These are phyloP conservation scores for Magnaporthiopsis rhizophila DNA, from an alignment of 2,329 filamentous ascomycete genomes.

Conservation along the genomic window DNA sequence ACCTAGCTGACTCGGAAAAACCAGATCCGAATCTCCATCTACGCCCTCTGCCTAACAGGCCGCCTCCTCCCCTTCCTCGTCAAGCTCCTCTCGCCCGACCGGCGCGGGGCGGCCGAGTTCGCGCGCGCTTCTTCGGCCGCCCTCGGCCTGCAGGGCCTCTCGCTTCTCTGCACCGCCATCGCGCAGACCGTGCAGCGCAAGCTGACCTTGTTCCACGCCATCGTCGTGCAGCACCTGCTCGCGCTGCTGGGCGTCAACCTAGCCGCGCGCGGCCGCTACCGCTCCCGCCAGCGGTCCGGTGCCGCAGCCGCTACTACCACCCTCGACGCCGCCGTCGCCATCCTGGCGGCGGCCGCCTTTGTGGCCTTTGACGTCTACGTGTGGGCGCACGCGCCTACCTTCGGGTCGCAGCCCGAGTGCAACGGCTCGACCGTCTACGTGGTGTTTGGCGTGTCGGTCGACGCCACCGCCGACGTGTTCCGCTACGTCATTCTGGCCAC, in stretches of 20 bases:
- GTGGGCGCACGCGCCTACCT: slow-evolving; percentile 12
- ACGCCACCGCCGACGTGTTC: not conserved
- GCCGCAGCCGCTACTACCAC: slow-evolving; percentile 3
- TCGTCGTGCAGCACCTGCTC: slow-evolving; percentile 13
- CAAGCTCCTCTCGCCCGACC: slow-evolving; percentile 14
- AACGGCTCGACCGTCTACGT: slow-evolving; percentile 14
- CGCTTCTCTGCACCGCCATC: slow-evolving; percentile 13
- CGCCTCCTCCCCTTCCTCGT: slow-evolving; percentile 9
- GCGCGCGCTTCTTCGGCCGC: slow-evolving; percentile 9
- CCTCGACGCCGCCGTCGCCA: slow-evolving; percentile 3
- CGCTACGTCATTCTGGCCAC: slow-evolving; percentile 5
- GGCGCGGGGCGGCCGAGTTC: slow-evolving; percentile 19
- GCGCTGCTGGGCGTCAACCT: slow-evolving; percentile 14
- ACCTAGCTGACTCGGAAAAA: not conserved
- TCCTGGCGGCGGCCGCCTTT: slow-evolving; percentile 10
- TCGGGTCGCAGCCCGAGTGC: slow-evolving; percentile 13
- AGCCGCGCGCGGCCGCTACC: slow-evolving; percentile 10
- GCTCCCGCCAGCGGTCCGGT: not conserved
- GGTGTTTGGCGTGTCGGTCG: slow-evolving; percentile 13
- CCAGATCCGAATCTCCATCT: slow-evolving; percentile 11
- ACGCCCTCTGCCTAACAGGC: slow-evolving; percentile 9
- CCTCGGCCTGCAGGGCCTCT: slow-evolving; percentile 11
- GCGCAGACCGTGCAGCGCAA: slow-evolving; percentile 9
- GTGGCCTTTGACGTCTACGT: slow-evolving; percentile 13
- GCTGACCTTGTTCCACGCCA: slow-evolving; percentile 13